A percentile compares a stretch with the other conserved stretches of the same genome.
These are phyloP conservation scores for Hippophae tibetana DNA, from an alignment of 306 rosid genomes.

Conservation along the genomic window DNA sequence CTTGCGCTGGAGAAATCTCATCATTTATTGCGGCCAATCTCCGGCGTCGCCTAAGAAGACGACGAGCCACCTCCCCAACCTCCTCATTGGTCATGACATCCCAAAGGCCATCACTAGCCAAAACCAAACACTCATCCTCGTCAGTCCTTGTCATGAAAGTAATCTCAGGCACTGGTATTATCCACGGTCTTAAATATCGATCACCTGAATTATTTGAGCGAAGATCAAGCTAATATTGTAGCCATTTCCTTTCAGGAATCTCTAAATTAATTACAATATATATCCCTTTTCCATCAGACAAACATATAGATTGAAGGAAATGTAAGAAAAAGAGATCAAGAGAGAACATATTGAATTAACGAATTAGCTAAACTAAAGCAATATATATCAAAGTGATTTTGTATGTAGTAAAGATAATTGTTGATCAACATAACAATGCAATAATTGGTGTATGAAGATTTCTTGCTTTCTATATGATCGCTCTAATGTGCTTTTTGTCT, in stretches of 20 bases:
- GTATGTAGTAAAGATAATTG: no score
- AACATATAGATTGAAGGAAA: no score
- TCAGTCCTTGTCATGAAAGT: constrained; percentile 53
- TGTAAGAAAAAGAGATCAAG: no score
- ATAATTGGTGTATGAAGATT: no score
- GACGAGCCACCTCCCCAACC: constrained; percentile 68
- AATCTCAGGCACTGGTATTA: constrained; percentile 74
- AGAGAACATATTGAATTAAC: no score
- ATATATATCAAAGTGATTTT: no score
- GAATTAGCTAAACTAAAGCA: no score
- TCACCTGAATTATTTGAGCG: constrained; percentile 50
- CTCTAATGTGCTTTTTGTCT: no score
- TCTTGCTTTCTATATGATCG: no score
- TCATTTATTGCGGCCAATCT: constrained; percentile 22
- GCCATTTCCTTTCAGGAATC: neutral
- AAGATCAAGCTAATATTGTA: neutral
- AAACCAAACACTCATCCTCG: constrained; percentile 65
- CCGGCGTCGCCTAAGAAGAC: constrained; percentile 52
- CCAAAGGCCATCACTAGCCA: constrained; percentile 91
- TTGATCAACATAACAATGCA: no score
- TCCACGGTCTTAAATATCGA: constrained; percentile 73
- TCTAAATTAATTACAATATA: no score
- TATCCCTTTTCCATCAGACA: no score
- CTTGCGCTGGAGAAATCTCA: constrained; percentile 51
- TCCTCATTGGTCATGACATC: constrained; percentile 78